Evolutionary conservation across 495 filamentous ascomycete genomes (phyloP).

Genomic region (Penicillium pulvis): DNA sequence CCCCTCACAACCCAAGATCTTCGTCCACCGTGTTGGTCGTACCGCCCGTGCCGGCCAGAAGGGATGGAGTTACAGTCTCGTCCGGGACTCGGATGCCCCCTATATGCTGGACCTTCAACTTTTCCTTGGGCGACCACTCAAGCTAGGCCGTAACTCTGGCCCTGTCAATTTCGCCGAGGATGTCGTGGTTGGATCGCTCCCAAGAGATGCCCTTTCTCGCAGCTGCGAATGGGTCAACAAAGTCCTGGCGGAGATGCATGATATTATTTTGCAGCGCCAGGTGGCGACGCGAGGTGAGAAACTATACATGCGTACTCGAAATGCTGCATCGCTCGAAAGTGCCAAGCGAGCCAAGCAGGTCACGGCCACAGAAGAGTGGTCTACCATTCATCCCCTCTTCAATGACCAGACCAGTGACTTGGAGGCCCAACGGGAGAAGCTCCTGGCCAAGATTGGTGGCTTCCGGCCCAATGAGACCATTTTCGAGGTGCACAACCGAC

Average conservation of each 20-base stretch:
- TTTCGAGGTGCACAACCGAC: conserved; percentile 83
- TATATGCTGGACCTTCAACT: conserved; percentile 95
- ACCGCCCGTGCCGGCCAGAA: conserved; percentile 89
- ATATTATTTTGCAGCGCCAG: conserved; percentile 66
- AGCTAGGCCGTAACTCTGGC: conserved; percentile 60
- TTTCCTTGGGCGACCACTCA: conserved; percentile 79
- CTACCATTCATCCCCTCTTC: conserved; percentile 74
- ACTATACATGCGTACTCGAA: conserved; percentile 85
- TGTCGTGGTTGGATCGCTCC: conserved; percentile 73
- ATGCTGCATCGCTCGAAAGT: conserved; percentile 83
- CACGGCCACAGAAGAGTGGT: conserved; percentile 66
- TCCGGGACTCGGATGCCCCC: conserved; percentile 79
- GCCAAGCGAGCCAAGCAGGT: conserved; percentile 81
- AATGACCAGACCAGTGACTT: conserved; percentile 60
- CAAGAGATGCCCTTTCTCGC: conserved; percentile 68
- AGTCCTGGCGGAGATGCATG: conserved; percentile 69
- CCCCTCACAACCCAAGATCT: conserved; percentile 93
- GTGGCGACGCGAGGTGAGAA: conserved; percentile 90
- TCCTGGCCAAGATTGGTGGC: conserved; percentile 81
- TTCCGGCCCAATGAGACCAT: conserved; percentile 91
- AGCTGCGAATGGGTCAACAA: conserved; percentile 79
- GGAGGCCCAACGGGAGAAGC: conserved; percentile 73
- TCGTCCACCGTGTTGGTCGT: conserved; percentile 92
- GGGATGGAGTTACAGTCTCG: conserved; percentile 93
- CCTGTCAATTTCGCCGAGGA: conserved; percentile 74